Evolutionary conservation across 192 early-diverging fungal species (phyloP), one percentile per base, ranked within the genome.

Genomic region (Geranomyces variabilis): DNA sequence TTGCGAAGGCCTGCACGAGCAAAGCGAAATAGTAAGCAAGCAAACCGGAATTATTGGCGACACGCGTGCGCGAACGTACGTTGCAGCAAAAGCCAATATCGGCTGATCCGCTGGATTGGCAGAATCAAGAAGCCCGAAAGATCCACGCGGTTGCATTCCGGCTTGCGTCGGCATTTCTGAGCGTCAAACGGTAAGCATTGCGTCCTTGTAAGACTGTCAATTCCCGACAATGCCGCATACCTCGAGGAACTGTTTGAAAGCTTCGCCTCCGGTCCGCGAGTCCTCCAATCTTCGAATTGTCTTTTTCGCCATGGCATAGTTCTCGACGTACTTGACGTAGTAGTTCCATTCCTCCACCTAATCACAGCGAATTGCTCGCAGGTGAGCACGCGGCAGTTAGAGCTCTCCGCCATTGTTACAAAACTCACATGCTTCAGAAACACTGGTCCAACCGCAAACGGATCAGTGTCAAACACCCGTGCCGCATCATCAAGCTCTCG

Each of bases 311-410:
- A 41, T 48, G 21, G 63, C 33, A 41, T 69, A 73, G 8, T 67
- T 73, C 46, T 73, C 71, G 24, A 73, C 71, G 56, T 73, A 73
- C 48, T 73, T 66, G 41, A 67, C 56, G 47, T 73, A 73, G 3
- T 58, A 28, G 28, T 67, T 73, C 71, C 71, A 73, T 53, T 73
- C 71, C 36, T 73, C 71, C 4, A 73, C 71, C 59, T 71, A 5
- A 41, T 41, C 36, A 41, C n/a, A n/a, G n/a, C n/a, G n/a, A n/a
- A n/a, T n/a, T n/a, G n/a, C n/a, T n/a, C 10, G 10, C 10, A 58
- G 9, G 10, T 9, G 10, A 10, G 22, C 10, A n/a, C n/a, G n/a
- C n/a, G n/a, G n/a, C n/a, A n/a, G n/a, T n/a, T n/a, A n/a, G n/a
- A n/a, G n/a, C n/a, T n/a, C n/a, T n/a, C n/a, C n/a, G n/a, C n/a